phyloP scores from a whole-genome alignment of 441 rosid species.

The Caryocar brasiliense region DNA sequence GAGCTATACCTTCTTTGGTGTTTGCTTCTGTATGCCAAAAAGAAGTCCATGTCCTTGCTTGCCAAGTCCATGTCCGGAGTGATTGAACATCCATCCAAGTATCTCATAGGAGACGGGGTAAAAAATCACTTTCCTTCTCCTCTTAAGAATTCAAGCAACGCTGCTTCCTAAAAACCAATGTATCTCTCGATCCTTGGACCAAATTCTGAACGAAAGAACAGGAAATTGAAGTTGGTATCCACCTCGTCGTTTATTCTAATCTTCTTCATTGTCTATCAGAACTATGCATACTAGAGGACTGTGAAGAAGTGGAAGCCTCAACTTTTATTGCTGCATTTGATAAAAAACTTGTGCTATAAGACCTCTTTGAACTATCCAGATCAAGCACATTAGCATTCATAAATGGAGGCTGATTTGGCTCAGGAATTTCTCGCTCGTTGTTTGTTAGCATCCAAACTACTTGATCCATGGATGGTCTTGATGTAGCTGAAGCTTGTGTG shows the following conservation, averaged over 20 bases:
- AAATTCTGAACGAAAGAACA: background rate
- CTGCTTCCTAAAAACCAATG: too few relatives aligned
- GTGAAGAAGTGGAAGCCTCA: conserved; percentile 38
- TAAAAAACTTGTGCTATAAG: conserved; percentile 28
- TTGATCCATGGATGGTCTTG: conserved; percentile 61
- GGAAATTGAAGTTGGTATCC: background rate
- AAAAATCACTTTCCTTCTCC: too few relatives aligned
- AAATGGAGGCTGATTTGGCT: conserved; percentile 68
- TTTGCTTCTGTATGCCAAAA: too few relatives aligned
- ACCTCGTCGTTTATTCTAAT: conserved; percentile 8
- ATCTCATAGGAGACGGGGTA: too few relatives aligned
- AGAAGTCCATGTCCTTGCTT: conserved; percentile 7
- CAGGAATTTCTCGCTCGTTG: conserved; percentile 22
- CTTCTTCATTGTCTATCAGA: conserved; percentile 12
- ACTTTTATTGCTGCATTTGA: conserved; percentile 18
- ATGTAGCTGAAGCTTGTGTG: conserved; percentile 50
- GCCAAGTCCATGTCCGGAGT: background rate
- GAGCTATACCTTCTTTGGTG: too few relatives aligned
- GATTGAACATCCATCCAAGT: conserved; percentile 11
- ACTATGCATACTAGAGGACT: conserved; percentile 27
- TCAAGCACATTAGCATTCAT: conserved; percentile 24
- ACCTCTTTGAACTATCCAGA: conserved; percentile 18
- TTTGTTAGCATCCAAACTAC: conserved; percentile 44
- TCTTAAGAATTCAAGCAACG: too few relatives aligned
- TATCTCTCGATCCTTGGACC: background rate